Conservation (phyloP, 176 grass and related monocot species). For the Carex pumila region DNA sequence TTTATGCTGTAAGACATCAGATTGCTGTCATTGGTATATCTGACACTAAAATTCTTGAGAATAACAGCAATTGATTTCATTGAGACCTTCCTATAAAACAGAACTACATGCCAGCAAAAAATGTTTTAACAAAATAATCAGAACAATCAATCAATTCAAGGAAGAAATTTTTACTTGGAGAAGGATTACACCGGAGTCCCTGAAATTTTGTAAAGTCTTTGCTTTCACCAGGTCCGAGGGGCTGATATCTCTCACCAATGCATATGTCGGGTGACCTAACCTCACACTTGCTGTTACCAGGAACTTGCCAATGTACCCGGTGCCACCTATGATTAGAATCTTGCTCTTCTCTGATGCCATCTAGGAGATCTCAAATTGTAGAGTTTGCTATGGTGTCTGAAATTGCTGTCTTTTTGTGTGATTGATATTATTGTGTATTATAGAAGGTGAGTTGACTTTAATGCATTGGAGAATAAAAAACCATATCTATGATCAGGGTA, state of each 20-base stretch:
- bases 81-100: neutral
- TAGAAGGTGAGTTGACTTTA: neutral
- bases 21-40: neutral
- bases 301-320: slow-evolving; percentile 54
- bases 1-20: neutral
- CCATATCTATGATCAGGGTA: neutral
- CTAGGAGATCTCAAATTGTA: neutral
- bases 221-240: slow-evolving; percentile 32
- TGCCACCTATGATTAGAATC: slow-evolving; percentile 53
- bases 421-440: neutral
- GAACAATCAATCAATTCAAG: neutral
- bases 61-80: neutral
- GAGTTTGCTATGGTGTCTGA: neutral
- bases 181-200: slow-evolving; percentile 33
- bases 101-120: neutral
- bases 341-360: slow-evolving; percentile 33
- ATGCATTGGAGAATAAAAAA: neutral
- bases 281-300: slow-evolving; percentile 37
- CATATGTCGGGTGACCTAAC: slow-evolving; percentile 39
- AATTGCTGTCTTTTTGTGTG: neutral
- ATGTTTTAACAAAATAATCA: neutral
- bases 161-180: slow-evolving; percentile 29
- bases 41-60: too few relatives aligned
- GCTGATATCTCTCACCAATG: slow-evolving; percentile 34
- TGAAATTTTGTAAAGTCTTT: slow-evolving; percentile 39